phyloP scores from a whole-genome alignment of 331 rosid genomes.

The Arachis monticola region DNA sequence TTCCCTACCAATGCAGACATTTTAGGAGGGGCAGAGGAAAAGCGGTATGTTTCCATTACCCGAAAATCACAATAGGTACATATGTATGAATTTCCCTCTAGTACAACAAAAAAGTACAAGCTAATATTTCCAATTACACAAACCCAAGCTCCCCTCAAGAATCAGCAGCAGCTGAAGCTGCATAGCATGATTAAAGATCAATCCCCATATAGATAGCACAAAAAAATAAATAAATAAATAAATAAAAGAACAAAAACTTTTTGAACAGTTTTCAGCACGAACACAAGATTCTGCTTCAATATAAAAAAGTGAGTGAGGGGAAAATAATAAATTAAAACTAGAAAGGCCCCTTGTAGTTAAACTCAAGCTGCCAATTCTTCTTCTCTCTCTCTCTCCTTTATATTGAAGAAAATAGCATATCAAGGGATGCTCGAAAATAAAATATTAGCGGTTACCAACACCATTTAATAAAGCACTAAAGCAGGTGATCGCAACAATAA shows the following conservation, averaged over 20 bases:
- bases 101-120: slow-evolving; percentile 9
- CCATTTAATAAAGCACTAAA: slow-evolving; percentile 12
- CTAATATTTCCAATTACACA: slow-evolving; percentile 15
- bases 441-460: background rate
- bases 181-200: slow-evolving; percentile 13
- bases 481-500: slow-evolving; percentile 42
- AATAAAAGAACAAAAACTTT: background rate
- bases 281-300: slow-evolving; percentile 39
- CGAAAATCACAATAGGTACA: background rate
- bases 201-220: background rate
- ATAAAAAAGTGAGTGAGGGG: background rate
- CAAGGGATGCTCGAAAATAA: too few species aligned
- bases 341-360: slow-evolving; percentile 1
- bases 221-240: background rate
- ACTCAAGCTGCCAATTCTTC: background rate
- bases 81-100: background rate
- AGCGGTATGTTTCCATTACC: background rate
- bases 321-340: slow-evolving; percentile 19
- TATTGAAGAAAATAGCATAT: background rate
- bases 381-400: background rate
- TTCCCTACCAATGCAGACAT: background rate
- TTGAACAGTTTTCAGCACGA: slow-evolving; percentile 19
- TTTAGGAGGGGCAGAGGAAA: background rate
- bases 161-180: slow-evolving; percentile 11
- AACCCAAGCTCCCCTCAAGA: slow-evolving; percentile 2